Evolutionary conservation across 495 filamentous ascomycete species (phyloP), one percentile per base, ranked within the genome.

Genomic region (Bathelium albidoporum): DNA sequence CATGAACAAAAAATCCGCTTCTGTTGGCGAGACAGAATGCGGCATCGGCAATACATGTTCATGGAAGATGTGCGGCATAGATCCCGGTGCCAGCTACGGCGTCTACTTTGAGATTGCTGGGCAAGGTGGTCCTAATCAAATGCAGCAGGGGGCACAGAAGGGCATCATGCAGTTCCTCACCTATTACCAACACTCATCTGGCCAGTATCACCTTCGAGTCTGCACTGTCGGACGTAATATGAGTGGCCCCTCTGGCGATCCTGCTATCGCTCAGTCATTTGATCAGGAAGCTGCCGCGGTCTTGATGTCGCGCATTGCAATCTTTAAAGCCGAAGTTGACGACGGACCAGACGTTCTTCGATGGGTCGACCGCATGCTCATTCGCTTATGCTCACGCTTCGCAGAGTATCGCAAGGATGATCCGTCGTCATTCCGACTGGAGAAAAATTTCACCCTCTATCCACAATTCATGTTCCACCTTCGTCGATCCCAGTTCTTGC

Each of bases 401-500:
- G 95, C 95, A 32, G 95, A 99, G 74, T 99, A 99, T 73, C 84
- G 95, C 45, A 99, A 97, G 76, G 95, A 99, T 72, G 95, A 99
- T 72, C 90, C 92, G 32, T 91, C 94, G 22, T 99, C 95, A 2
- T 99, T 99, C 83, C 83, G 95, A 41, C 78, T 99, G 65, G 95
- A 99, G 73, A 97, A 97, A 85, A 97, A 99, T 79, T 97, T 99
- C 72, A 96, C 94, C 0, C 83, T 99, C 22, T 99, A 99, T 69
- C 95, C 95, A 34, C 95, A 99, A 76, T 99, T 99, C 78, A 97
- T 99, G 95, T 99, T 97, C 81, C 95, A 99, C 73, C 81, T 99
- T 64, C 88, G 95, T 60, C 85, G 95, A 72, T 95, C 89, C 71
- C 95, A 99, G 75, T 99, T 99, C 79, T 78, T 99, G 69, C 95